These are phyloP conservation scores for Plantago ovata DNA, from an alignment of 257 asterid genomes.

Conservation along the genomic window DNA sequence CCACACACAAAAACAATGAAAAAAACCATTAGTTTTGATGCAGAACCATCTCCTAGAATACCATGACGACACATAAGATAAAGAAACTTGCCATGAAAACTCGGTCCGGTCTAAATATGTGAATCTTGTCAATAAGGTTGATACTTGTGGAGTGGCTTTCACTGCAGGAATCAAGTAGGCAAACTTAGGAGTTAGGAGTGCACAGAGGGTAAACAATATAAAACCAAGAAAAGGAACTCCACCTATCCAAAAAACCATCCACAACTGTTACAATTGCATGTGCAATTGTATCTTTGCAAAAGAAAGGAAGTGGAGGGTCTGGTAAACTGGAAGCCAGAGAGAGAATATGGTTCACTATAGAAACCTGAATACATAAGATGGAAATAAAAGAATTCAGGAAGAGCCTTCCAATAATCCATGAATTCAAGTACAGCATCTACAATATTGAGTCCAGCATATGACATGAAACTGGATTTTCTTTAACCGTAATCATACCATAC, in stretches of 20 bases:
- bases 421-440: conserved; percentile 5
- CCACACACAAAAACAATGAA: too few relatives aligned
- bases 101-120: conserved; percentile 92
- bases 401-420: conserved; percentile 7
- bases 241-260: conserved; percentile 94
- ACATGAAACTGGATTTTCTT: conserved; percentile 5
- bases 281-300: conserved; percentile 57
- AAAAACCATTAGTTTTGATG: neutral
- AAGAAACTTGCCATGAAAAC: conserved; percentile 70
- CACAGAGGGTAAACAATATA: conserved; percentile 15
- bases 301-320: conserved; percentile 74
- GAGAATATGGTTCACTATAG: conserved; percentile 71
- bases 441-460: conserved; percentile 2
- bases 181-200: conserved; percentile 24
- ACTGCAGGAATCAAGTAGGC: conserved; percentile 48
- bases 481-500: conserved; percentile 62
- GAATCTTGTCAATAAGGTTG: conserved; percentile 76
- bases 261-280: conserved; percentile 72
- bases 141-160: conserved; percentile 42
- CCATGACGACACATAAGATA: conserved; percentile 7
- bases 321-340: conserved; percentile 72
- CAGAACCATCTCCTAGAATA: conserved; percentile 7
- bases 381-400: conserved; percentile 11
- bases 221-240: conserved; percentile 23
- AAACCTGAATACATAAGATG: conserved; percentile 57